Evolutionary conservation across 306 rosid species (phyloP), one percentile per base, ranked within the genome.

Genomic region (Quercus dentata): DNA sequence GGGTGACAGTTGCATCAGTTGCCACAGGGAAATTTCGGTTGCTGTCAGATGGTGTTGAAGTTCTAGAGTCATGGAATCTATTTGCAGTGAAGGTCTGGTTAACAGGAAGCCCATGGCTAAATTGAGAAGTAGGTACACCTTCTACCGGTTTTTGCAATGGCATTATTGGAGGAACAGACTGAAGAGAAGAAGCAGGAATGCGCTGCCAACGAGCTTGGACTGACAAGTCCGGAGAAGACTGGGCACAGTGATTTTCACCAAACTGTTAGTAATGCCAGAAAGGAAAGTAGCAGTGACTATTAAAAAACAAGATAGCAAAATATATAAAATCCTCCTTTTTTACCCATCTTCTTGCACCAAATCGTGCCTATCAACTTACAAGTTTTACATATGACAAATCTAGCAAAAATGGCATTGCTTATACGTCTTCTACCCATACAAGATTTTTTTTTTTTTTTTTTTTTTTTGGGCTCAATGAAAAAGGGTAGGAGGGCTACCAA

Each of bases 191-290:
- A 78, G 87, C 88, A 76, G 94, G 92, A 77, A 77, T 85, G 75
- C 86, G 94, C 38, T 97, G 88, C 98, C 98, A 92, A 10, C 89
- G 93, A 54, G 97, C 87, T 84, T 94, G 97, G 46, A 82, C 92
- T 17, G 98, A 75, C 94, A 88, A 89, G 81, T 94, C 98, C 3
- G 86, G 78, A 58, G 98, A 92, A 49, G 96, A 85, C 98, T 94
- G 93, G 76, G 79, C 79, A 70, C 68, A 83, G 71, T 64, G 73
- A 71, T 49, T 78, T 64, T 67, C 79, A 73, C 65, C 31, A 49
- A 74, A 23, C 72, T n/a, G 51, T 88, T 75, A 83, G 83, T 46
- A 23, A 54, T 38, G 14, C 63, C 49, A 46, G 11, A 74, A 46
- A 73, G 41, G 63, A 9, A 27, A 51, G 52, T 20, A 64, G 69